phyloP scores from a whole-genome alignment of 2,329 filamentous ascomycete species.

The Ophiostoma pallidulum region DNA sequence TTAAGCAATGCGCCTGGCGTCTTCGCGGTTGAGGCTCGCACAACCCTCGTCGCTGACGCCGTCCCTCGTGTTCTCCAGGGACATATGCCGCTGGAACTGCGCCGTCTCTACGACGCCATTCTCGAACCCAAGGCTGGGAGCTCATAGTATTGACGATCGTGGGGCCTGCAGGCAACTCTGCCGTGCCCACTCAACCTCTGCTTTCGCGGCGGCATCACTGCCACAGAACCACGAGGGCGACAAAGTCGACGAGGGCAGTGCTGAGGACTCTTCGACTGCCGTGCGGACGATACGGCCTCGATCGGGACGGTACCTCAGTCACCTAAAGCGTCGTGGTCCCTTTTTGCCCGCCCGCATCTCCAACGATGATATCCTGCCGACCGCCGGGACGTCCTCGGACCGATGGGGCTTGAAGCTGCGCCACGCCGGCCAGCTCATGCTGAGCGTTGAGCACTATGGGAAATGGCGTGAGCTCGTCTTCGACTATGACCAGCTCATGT shows the following conservation, averaged over 20 bases:
- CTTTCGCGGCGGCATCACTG: neutral
- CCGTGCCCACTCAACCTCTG: neutral
- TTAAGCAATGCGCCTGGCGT: conserved; percentile 17
- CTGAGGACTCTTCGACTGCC: neutral
- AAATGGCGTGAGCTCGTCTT: conserved; percentile 21
- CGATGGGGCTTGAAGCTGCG: neutral
- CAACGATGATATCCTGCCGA: neutral
- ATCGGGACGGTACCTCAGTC: neutral
- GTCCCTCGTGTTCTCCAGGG: neutral
- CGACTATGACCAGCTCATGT: conserved; percentile 19
- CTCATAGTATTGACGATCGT: neutral
- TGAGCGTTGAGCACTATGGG: conserved; percentile 17
- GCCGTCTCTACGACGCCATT: neutral
- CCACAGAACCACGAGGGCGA: neutral
- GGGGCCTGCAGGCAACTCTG: neutral
- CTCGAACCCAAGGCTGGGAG: too few species aligned
- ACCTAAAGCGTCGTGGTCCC: conserved; percentile 13
- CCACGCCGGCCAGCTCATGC: conserved; percentile 2
- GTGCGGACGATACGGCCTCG: too few species aligned
- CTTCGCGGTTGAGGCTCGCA: conserved; percentile 9
- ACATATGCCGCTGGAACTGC: neutral
- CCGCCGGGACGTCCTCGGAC: neutral
- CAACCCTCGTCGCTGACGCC: conserved; percentile 1
- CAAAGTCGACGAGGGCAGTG: neutral
- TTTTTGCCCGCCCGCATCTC: neutral